Percentiles rank a stretch among this genome's conserved stretches.
Conservation (phyloP, 2,329 filamentous ascomycete species). For the Hymenoscyphus albidus region DNA sequence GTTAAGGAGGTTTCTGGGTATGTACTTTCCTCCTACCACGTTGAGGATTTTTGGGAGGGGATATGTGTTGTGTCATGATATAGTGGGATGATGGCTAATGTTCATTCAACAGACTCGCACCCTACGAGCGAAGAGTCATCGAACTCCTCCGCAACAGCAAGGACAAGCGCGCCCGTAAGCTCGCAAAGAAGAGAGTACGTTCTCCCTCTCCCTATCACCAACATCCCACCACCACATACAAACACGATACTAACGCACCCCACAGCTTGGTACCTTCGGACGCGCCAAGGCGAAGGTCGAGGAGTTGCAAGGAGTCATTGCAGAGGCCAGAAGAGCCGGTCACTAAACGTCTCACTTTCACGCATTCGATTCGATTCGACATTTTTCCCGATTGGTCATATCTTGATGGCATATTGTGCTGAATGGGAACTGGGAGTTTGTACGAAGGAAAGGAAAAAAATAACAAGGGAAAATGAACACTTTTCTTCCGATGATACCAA, state of each 20-base stretch:
- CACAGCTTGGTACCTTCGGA: conserved; percentile 94
- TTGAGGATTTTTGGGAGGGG: not conserved
- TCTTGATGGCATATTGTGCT: conserved; percentile 5
- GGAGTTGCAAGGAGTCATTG: conserved; percentile 96
- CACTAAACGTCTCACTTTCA: conserved; percentile 50
- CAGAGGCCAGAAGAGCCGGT: conserved; percentile 80
- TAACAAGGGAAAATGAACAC: conserved; percentile 14
- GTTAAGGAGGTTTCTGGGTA: conserved; percentile 98
- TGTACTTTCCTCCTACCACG: conserved; percentile 38
- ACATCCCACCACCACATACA: not conserved
- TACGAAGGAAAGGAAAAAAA: conserved; percentile 16
- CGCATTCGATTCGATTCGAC: not conserved
- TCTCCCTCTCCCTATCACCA: not conserved
- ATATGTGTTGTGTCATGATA: not conserved
- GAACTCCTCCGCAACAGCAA: conserved; percentile 98
- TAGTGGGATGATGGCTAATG: conserved; percentile 14
- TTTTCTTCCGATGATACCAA: conserved; percentile 7
- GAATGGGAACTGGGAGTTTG: conserved; percentile 20
- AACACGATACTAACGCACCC: not conserved
- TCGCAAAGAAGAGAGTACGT: conserved; percentile 97
- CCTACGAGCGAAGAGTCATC: conserved; percentile 97
- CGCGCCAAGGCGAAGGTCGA: conserved; percentile 99
- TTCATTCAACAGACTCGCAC: conserved; percentile 61
- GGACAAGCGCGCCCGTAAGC: conserved; percentile 98
- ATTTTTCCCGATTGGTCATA: not conserved